Percentiles rank a stretch among this genome's conserved stretches.
Evolutionary conservation across 176 grass and related monocot genomes (phyloP).

Genomic region (Cenchrus fungigraminus): DNA sequence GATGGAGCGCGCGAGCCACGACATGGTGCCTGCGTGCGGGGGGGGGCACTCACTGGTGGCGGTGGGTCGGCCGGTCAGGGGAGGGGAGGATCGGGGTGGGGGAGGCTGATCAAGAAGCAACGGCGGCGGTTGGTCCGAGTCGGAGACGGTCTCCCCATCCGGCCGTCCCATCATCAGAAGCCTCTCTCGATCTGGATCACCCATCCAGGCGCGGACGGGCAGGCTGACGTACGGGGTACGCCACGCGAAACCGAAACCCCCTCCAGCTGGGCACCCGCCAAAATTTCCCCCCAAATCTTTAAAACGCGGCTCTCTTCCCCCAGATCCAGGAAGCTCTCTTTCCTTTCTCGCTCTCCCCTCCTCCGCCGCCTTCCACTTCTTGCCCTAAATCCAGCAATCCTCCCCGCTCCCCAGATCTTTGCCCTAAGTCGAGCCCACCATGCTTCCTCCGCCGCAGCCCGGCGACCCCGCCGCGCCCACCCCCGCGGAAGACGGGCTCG

Average conservation of each 20-base stretch:
- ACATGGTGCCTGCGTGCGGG: slow-evolving; percentile 38
- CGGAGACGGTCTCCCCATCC: too few species aligned
- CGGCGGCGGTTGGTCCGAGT: too few species aligned
- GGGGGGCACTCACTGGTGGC: background rate
- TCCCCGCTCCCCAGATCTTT: too few species aligned
- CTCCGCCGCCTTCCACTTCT: background rate
- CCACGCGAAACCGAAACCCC: too few species aligned
- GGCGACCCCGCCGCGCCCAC: background rate
- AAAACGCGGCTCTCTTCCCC: background rate
- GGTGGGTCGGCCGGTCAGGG: background rate
- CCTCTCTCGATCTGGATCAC: too few species aligned
- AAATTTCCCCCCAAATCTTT: too few species aligned
- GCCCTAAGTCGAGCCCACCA: background rate
- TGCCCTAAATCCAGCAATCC: background rate
- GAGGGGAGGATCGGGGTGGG: background rate
- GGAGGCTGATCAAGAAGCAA: background rate
- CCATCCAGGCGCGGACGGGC: too few species aligned
- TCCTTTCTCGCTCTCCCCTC: background rate
- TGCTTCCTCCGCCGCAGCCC: background rate
- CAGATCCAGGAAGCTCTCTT: too few species aligned
- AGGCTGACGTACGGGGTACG: too few species aligned
- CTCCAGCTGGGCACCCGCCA: background rate
- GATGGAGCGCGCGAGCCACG: slow-evolving; percentile 69
- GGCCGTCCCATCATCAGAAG: too few species aligned
- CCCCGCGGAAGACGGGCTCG: background rate